Evolutionary conservation across 306 rosid species (phyloP), one percentile per base, ranked within the genome.

Genomic region (Vicia faba): DNA sequence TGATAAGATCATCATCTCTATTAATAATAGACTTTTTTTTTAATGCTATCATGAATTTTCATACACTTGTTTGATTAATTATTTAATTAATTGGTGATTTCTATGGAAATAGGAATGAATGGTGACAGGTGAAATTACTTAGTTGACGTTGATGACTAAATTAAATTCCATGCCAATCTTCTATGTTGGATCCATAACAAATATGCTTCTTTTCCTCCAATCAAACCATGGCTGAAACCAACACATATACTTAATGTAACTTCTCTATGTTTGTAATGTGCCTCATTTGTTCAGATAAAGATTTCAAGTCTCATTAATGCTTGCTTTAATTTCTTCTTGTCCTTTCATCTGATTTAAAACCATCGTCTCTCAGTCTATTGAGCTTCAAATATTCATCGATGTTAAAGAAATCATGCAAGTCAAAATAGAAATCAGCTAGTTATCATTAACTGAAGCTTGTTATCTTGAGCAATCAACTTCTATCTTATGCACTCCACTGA

Each of bases 401-500:
- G 73, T 66, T 59, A 64, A 74, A 75, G 64, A 61, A 69, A 71
- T 43, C 33, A 65, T 59, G 49, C 25, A 33, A 74, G 46, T 66
- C 65, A 75, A 60, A 41, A 43, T 57, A 54, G 51, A 71, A 61
- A 60, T 58, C 43, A 61, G 63, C 56, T 15, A 51, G 60, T 80
- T 90, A 95, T 97, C 96, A 82, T 61, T 70, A 77, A 68, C 79
- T 90, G 92, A 76, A 90, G 79, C 13, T 73, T 75, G 82, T 73
- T 78, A 68, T 85, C 95, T 54, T 82, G 96, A 82, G 74, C 83
- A 72, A 56, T 68, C 88, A 86, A 74, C 82, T 85, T 95, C 81
- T 95, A 95, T 76, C 84, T 86, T 33, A 84, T 70, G 74, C 70
- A 74, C 57, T 86, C 95, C 80, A 75, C 97, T 95, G 92, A 75